A percentile compares a stretch with the other conserved stretches of the same genome.
phyloP scores from a whole-genome alignment of 2,329 filamentous ascomycete species.

The Trichoderma atrobrunneum region DNA sequence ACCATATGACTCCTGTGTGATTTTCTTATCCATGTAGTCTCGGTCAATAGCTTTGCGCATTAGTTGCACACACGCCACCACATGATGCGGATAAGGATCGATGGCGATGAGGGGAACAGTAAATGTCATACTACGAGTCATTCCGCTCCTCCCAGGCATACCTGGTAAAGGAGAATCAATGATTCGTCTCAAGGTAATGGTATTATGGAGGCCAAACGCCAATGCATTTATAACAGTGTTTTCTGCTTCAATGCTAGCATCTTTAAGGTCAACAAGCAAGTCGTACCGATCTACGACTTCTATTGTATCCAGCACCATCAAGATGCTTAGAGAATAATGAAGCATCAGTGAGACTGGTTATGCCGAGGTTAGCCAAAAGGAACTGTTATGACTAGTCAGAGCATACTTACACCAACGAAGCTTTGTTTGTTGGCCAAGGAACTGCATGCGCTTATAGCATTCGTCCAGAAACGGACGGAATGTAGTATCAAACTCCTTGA shows the following conservation, averaged over 20 bases:
- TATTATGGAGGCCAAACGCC: background rate
- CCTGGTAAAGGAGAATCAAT: background rate
- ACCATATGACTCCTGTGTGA: background rate
- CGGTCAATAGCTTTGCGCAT: conserved; percentile 1
- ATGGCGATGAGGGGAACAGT: background rate
- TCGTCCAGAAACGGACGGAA: background rate
- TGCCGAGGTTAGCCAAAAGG: background rate
- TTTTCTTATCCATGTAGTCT: background rate
- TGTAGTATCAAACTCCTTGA: background rate
- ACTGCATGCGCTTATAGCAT: conserved; percentile 1
- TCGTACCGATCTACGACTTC: conserved; percentile 1
- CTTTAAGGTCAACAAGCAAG: background rate
- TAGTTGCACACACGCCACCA: background rate
- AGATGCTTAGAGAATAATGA: background rate
- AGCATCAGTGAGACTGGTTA: background rate
- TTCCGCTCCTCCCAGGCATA: background rate
- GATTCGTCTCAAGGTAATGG: background rate
- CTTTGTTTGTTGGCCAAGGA: background rate
- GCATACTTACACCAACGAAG: background rate
- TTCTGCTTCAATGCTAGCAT: conserved; percentile 2
- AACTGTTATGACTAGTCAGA: background rate
- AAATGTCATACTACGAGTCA: background rate
- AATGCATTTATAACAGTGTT: background rate
- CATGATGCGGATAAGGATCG: background rate
- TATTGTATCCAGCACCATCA: background rate